Evolutionary conservation across 805 yeast genomes (phyloP), one percentile per base, ranked within the genome.

Genomic region (Wickerhamiella spandovensis): DNA sequence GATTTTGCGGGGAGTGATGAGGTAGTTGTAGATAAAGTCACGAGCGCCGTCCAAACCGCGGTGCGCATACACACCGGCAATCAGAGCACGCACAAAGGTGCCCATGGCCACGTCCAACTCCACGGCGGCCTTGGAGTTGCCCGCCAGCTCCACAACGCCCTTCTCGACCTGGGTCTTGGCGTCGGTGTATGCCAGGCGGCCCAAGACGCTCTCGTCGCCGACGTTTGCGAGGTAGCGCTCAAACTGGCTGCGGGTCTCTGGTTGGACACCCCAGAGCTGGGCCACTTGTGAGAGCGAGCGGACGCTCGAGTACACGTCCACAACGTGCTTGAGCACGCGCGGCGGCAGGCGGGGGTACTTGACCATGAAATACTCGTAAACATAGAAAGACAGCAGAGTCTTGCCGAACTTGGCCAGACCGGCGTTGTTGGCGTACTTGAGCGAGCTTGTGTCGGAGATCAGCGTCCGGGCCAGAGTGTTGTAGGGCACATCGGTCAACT

Each of bases 271-370:
- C 97, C 97, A 92, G 20, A 63, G 52, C 59, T 73, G 74, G 35
- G 88, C 96, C 23, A 88, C 70, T 47, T 75, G 76, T 37, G 77
- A 70, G 51, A 92, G 71, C 0, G 87, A 74, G 15, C 72, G 75
- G 35, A 78, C 75, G 3, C 90, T 84, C 61, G 84, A 74, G 62
- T 79, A 84, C 0, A 92, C 75, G 57, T 84, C 82, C 8, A 84
- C 80, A 0, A 95, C 85, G 6, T 81, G 78, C 58, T 81, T 78
- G 51, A 87, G 75, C 24, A 89, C 82, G 8, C 79, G 75, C 54
- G 82, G 74, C 17, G 99, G 98, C 47, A 92, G 73, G 64, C 99
- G 78, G 49, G 99, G 99, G 64, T 88, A 88, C 56, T 76, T 78
- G 47, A 80, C 67, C 58, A 87, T 69, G 52, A 90, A 70, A 58